These are phyloP conservation scores for Favolaschia claudopus DNA, from an alignment of 768 basidiomycete species.

Conservation along the genomic window DNA sequence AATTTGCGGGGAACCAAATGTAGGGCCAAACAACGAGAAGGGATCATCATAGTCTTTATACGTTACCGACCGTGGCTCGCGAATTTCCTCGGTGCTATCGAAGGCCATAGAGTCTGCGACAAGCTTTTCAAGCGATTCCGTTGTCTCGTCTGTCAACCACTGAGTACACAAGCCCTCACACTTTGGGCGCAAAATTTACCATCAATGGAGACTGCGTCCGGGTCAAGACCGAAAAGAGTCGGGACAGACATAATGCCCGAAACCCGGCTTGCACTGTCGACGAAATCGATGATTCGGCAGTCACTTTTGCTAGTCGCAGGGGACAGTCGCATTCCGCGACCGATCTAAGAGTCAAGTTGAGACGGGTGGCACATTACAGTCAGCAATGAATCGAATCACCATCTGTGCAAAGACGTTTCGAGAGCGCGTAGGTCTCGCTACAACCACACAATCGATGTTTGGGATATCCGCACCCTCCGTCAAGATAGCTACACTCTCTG, in stretches of 20 bases:
- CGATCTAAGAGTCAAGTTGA: slow-evolving; percentile 64
- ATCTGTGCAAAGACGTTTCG: slow-evolving; percentile 92
- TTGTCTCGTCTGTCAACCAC: slow-evolving; percentile 55
- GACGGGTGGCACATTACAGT: neutral
- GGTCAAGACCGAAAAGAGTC: slow-evolving; percentile 86
- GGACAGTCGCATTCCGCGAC: slow-evolving; percentile 89
- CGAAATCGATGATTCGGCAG: slow-evolving; percentile 92
- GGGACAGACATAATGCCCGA: slow-evolving; percentile 80
- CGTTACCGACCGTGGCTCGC: slow-evolving; percentile 67
- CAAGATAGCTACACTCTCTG: slow-evolving; percentile 66
- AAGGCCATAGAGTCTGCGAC: slow-evolving; percentile 33
- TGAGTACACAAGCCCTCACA: slow-evolving; percentile 4
- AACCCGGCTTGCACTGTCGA: slow-evolving; percentile 75
- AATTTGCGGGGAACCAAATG: slow-evolving; percentile 64
- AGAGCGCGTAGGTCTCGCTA: slow-evolving; percentile 90
- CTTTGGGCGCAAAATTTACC: slow-evolving; percentile 46
- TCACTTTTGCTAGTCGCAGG: slow-evolving; percentile 81
- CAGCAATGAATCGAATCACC: slow-evolving; percentile 51
- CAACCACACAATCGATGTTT: slow-evolving; percentile 88
- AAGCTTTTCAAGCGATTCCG: slow-evolving; percentile 55
- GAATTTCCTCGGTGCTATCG: slow-evolving; percentile 46
- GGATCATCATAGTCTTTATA: slow-evolving; percentile 84
- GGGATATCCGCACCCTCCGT: slow-evolving; percentile 97
- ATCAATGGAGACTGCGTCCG: slow-evolving; percentile 66
- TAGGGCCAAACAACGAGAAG: slow-evolving; percentile 60